Conservation (phyloP, 106 monocot species). For the Phalaenopsis aphrodite region DNA sequence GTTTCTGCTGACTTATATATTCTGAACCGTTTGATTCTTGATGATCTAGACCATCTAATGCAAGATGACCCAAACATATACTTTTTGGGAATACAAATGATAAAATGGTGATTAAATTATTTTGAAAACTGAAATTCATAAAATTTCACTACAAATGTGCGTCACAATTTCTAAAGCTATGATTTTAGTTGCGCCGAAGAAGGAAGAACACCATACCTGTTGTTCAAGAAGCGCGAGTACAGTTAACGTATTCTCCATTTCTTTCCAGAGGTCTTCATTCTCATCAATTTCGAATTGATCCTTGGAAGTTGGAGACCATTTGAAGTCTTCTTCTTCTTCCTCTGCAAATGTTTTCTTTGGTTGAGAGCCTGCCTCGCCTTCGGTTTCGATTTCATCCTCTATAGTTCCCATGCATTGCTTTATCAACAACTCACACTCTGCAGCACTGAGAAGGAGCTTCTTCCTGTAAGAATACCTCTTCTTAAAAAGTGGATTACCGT, state of each 20-base stretch:
- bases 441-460: slow-evolving; percentile 19
- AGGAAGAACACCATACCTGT: slow-evolving; percentile 21
- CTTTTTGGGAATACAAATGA: too few relatives aligned
- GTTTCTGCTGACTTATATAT: too few relatives aligned
- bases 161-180: not conserved
- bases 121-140: not conserved
- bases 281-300: slow-evolving; percentile 26
- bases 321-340: slow-evolving; percentile 29
- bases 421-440: slow-evolving; percentile 35
- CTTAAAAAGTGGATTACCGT: not conserved
- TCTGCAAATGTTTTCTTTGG: not conserved
- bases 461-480: slow-evolving; percentile 19
- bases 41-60: too few relatives aligned
- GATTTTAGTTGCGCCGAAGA: not conserved
- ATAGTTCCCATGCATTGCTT: slow-evolving; percentile 34
- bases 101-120: not conserved
- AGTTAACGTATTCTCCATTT: slow-evolving; percentile 56
- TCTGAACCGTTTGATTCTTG: too few relatives aligned
- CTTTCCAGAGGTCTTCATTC: slow-evolving; percentile 66
- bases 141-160: slow-evolving; percentile 2
- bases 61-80: too few relatives aligned
- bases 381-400: slow-evolving; percentile 19
- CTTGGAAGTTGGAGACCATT: slow-evolving; percentile 28
- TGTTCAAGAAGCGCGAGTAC: slow-evolving; percentile 44
- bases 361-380: slow-evolving; percentile 1